A percentile compares a stretch with the other conserved stretches of the same genome.
Evolutionary conservation across 73 alveolate species (phyloP).

Genomic region (Tetrahymena thermophila): DNA sequence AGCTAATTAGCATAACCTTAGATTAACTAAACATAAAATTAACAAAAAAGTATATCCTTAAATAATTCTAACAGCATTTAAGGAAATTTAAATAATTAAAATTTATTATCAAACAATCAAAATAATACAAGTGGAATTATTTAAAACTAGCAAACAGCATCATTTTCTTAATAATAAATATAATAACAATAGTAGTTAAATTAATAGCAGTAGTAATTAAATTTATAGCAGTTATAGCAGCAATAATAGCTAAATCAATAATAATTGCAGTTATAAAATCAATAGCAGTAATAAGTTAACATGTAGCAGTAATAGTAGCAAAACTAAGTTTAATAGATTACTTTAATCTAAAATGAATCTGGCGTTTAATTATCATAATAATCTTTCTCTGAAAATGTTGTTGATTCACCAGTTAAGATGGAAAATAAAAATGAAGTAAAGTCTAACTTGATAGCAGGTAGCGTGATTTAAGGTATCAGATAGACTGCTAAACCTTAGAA

Average conservation of each 20-base stretch:
- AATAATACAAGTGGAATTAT: neutral
- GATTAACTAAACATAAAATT: too few relatives aligned
- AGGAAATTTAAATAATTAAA: neutral
- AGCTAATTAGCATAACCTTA: neutral
- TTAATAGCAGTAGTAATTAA: neutral
- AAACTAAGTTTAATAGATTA: too few relatives aligned
- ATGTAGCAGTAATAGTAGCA: neutral
- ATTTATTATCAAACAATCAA: neutral
- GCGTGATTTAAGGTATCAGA: neutral
- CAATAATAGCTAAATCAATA: too few relatives aligned
- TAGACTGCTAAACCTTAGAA: neutral
- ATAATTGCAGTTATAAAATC: too few relatives aligned
- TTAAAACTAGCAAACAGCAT: neutral
- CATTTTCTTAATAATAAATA: neutral
- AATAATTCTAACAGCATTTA: neutral
- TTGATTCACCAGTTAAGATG: neutral
- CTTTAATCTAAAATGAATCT: neutral
- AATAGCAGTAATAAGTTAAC: too few relatives aligned
- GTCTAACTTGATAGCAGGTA: neutral
- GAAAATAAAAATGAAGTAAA: neutral
- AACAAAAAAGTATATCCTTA: too few relatives aligned
- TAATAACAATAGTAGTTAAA: neutral
- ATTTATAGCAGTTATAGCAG: neutral
- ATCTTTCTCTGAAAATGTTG: neutral
- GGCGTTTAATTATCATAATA: neutral